A percentile compares a stretch with the other conserved stretches of the same genome.
Conservation (phyloP, 1,284 basidiomycete species). For the Puccinia polysora region DNA sequence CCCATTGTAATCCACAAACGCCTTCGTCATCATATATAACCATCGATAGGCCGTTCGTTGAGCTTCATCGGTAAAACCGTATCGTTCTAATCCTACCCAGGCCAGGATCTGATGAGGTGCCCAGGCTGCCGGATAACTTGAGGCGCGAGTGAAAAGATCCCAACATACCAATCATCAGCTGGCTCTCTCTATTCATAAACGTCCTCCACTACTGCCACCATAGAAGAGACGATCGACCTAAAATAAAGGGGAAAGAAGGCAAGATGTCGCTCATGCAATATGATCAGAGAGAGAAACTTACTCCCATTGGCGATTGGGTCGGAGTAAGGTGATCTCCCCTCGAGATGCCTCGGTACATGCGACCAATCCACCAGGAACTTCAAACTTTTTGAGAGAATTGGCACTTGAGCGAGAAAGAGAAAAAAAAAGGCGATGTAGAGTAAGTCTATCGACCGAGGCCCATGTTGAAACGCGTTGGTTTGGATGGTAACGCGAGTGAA, state of each 20-base stretch:
- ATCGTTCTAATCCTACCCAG: slow-evolving; percentile 94
- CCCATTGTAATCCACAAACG: slow-evolving; percentile 91
- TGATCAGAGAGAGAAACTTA: slow-evolving; percentile 39
- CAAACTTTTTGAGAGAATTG: slow-evolving; percentile 85
- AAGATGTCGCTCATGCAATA: neutral
- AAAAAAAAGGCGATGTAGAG: neutral
- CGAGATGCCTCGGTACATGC: slow-evolving; percentile 95
- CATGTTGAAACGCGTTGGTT: too few species aligned
- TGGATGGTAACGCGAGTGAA: too few species aligned
- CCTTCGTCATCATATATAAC: slow-evolving; percentile 77
- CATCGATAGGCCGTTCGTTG: slow-evolving; percentile 90
- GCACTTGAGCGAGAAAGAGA: slow-evolving; percentile 57
- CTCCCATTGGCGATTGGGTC: slow-evolving; percentile 98
- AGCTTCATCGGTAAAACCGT: slow-evolving; percentile 89
- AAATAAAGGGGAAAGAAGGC: neutral
- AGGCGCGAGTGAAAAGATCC: neutral
- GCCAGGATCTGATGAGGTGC: slow-evolving; percentile 94
- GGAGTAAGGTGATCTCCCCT: slow-evolving; percentile 86
- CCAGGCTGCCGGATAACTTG: slow-evolving; percentile 59
- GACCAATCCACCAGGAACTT: slow-evolving; percentile 90
- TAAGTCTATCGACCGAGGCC: neutral
- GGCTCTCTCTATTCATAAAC: too few species aligned
- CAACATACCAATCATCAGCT: neutral
- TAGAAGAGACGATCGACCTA: too few species aligned
- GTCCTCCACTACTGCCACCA: too few species aligned